Base-by-base conservation (phyloP, 805 yeast genomes). In the Candida orba region DNA sequence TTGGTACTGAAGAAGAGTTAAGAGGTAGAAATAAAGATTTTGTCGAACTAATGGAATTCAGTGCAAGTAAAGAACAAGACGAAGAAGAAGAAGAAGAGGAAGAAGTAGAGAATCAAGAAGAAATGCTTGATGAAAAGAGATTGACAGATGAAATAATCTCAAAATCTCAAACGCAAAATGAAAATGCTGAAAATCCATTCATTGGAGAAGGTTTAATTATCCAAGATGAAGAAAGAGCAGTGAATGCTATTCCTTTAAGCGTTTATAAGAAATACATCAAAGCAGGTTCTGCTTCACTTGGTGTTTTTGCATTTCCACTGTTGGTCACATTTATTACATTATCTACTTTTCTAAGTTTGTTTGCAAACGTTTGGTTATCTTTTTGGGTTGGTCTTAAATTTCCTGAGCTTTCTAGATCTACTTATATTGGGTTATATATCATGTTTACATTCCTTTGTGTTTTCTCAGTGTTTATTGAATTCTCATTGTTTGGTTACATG, bases 341-440 rank as follows among this genome's bases (percentile, higher is more conserved):
- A n/a, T 60, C 72, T 27, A 72, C 75, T 55, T 78, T 41, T 71
- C 75, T 55, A 67, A 78, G 36, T 75, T 73, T 57, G 71, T 81
- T 81, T 54, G 70, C 83, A 23, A 81, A 80, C 58, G 78, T 82
- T 6, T 83, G 90, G 91, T 67, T 86, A 45, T 76, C 89, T 3
- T 85, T 79, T 60, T 85, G 95, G 95, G 65, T 79, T 1, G 72
- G 69, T 18, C 48, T 69, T 42, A 76, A 72, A 56, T 85, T 81
- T 52, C 48, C 57, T 6, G 57, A 58, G 20, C 59, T 65, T 42
- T 40, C 71, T 9, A 64, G 69, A 41, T 71, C 74, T 1, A 73
- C 76, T 47, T 86, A 86, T 63, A 82, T 82, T 56, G 95, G 91
- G 0, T 51, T 84, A 35, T 60, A 60, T 37, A 78, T 83, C 27